Conservation (phyloP, 345 rosid species). For the Lepidium didymum region DNA sequence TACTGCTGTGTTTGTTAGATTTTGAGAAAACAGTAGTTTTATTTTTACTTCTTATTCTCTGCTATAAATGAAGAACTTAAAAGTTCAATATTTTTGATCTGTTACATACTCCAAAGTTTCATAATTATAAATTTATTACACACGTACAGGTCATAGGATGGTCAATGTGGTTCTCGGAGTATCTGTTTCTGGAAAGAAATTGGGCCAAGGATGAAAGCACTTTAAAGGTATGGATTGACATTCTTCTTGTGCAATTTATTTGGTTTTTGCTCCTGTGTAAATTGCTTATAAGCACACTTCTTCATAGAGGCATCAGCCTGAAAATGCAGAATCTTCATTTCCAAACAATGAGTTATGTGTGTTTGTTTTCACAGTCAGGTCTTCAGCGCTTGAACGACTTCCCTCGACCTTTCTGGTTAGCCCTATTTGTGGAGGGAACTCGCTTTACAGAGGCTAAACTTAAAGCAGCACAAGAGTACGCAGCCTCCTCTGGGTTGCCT, state of each 20-base stretch:
- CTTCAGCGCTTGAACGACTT: conserved; percentile 67
- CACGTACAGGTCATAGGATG: conserved; percentile 84
- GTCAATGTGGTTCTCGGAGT: conserved; percentile 99
- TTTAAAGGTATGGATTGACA: conserved; percentile 32
- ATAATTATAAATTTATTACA: neutral
- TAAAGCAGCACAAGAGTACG: conserved; percentile 89
- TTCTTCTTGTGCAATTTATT: conserved; percentile 1
- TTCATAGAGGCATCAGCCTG: too few relatives aligned
- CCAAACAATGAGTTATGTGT: neutral
- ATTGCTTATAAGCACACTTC: neutral
- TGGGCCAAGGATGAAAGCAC: conserved; percentile 91
- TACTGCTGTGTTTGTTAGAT: neutral
- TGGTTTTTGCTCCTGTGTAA: neutral
- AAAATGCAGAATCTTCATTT: too few relatives aligned
- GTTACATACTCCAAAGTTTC: neutral
- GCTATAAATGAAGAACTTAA: neutral
- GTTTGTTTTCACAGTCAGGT: conserved; percentile 62
- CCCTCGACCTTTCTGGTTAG: conserved; percentile 94
- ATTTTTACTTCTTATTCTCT: neutral
- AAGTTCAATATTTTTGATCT: neutral
- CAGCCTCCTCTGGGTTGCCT: conserved; percentile 74
- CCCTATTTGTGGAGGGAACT: conserved; percentile 97
- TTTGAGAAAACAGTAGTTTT: neutral
- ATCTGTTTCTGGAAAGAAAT: conserved; percentile 82
- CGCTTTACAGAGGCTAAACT: conserved; percentile 93